A percentile compares a stretch with the other conserved stretches of the same genome.
phyloP scores from a whole-genome alignment of 2,329 filamentous ascomycete species.

The Fusarium camptoceras region DNA sequence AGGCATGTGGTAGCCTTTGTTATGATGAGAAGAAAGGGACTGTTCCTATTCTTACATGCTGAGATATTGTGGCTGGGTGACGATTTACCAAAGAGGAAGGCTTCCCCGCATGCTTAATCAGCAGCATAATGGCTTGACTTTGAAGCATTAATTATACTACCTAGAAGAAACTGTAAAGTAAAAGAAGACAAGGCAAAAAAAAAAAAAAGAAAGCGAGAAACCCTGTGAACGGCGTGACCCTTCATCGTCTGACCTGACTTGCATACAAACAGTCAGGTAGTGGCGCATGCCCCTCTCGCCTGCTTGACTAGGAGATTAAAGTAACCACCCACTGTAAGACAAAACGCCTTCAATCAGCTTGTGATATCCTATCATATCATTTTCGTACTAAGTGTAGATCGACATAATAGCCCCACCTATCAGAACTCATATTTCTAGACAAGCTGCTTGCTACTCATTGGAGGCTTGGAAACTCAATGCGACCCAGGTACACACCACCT shows the following conservation, averaged over 20 bases:
- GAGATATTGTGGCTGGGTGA: not conserved
- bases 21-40: not conserved
- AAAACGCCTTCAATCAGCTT: not conserved
- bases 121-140: not conserved
- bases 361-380: not conserved
- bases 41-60: not conserved
- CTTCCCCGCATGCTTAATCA: not conserved
- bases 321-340: not conserved
- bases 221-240: not conserved
- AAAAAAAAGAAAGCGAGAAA: not conserved
- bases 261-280: not conserved
- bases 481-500: not conserved
- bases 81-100: not conserved
- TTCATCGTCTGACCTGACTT: not conserved
- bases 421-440: not conserved
- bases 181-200: too few relatives aligned
- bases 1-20: fast-evolving
- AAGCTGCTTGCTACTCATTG: not conserved
- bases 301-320: not conserved
- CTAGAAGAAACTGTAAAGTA: not conserved
- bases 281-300: too few relatives aligned
- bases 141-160: not conserved
- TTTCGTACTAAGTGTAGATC: not conserved
- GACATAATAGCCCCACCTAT: not conserved
- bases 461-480: not conserved